These are phyloP conservation scores for Yamadazyma conglobata DNA, from an alignment of 1,139 yeast species.

Conservation along the genomic window DNA sequence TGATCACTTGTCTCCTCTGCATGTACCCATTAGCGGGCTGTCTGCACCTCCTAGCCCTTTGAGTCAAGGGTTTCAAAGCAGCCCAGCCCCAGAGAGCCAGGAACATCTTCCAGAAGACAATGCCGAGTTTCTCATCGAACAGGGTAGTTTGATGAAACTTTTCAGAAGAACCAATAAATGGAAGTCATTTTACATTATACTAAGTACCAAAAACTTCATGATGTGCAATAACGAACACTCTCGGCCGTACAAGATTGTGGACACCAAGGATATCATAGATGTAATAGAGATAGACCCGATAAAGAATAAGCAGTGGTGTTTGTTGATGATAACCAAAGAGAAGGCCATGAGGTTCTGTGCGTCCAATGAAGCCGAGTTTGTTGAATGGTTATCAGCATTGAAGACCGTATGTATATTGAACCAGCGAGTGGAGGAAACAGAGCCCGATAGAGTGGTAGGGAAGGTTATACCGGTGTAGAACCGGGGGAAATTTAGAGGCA, in stretches of 20 bases:
- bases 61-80: no score
- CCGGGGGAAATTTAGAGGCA: no score
- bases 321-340: conserved; percentile 43
- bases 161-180: conserved; percentile 2
- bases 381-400: conserved; percentile 47
- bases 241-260: conserved; percentile 15
- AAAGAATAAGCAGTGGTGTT: conserved; percentile 41
- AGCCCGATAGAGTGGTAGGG: no score
- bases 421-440: conserved; percentile 1
- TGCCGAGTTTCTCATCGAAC: conserved; percentile 3
- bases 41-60: no score
- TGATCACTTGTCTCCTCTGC: no score
- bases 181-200: conserved; percentile 2
- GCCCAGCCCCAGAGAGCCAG: no score
- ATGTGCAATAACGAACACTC: neutral
- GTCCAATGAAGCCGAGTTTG: conserved; percentile 23
- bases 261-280: conserved; percentile 41
- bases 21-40: no score
- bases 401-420: conserved; percentile 19
- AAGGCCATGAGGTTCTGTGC: conserved; percentile 47
- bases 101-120: no score
- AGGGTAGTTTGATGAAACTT: conserved; percentile 1
- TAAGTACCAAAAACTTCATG: conserved; percentile 1
- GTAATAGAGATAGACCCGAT: conserved; percentile 53
- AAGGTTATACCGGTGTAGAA: no score